Percentiles rank a stretch among this genome's conserved stretches.
phyloP scores from a whole-genome alignment of 106 monocot species.

The Vanilla planifolia region DNA sequence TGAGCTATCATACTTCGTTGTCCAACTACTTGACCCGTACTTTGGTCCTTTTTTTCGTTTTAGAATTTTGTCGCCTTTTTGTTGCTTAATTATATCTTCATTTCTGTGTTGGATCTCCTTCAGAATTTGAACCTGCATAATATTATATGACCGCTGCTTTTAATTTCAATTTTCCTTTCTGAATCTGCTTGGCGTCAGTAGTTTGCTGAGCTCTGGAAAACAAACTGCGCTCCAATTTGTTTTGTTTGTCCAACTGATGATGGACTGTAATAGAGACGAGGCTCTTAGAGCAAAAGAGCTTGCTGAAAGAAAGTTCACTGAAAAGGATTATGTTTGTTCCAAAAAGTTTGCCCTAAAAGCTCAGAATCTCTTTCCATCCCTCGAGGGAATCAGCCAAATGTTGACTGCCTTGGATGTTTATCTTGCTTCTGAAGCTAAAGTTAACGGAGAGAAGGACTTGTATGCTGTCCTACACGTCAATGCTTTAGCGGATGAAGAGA shows the following conservation, averaged over 20 bases:
- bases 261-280: slow-evolving; percentile 67
- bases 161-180: no score
- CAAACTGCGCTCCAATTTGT: no score
- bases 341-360: slow-evolving; percentile 62
- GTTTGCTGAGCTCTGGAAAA: no score
- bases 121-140: no score
- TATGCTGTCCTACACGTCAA: slow-evolving; percentile 39
- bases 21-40: no score
- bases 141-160: no score
- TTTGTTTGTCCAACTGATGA: slow-evolving; percentile 5
- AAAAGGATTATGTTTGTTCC: slow-evolving; percentile 40
- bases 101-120: no score
- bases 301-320: slow-evolving; percentile 44
- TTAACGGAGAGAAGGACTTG: slow-evolving; percentile 51
- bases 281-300: slow-evolving; percentile 60
- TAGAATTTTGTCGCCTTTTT: no score
- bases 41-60: no score
- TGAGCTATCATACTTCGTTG: no score
- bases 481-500: slow-evolving; percentile 55
- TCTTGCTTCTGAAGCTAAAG: slow-evolving; percentile 25
- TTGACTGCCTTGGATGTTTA: slow-evolving; percentile 50
- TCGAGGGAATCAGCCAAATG: slow-evolving; percentile 61
- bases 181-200: no score
- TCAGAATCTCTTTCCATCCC: slow-evolving; percentile 36
- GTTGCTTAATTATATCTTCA: no score